Base-by-base conservation (phyloP, 129 eudicot species). In the Calendula officinalis region DNA sequence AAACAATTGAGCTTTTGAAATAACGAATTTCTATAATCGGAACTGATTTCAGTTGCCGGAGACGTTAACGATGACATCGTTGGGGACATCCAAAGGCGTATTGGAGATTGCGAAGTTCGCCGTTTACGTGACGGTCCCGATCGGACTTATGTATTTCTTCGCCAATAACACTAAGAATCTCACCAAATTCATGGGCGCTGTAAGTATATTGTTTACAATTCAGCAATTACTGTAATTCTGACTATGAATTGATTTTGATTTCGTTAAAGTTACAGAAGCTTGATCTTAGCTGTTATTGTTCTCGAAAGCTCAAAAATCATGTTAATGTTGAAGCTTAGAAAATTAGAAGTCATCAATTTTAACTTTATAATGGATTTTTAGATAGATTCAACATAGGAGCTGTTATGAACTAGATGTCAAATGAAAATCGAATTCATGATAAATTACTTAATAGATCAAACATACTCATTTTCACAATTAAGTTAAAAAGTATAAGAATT, bases 81-180 rank as follows among this genome's bases (percentile, higher is more conserved):
- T 92, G 62, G 98, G 98, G 6, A 83, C 95, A 6, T 81, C 91
- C 4, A 92, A 92, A 66, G 98, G 98, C 4, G 64, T 92, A 14
- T 45, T 88, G 81, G 97, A 90, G 83, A 81, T 90, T 9, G 95
- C 71, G 2, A 90, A 90, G 62, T 90, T 86, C 35, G 95, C 83
- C 4, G 83, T 84, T 3, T 90, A 90, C 37, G 97, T 90, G 41
- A 53, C 83, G 0, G 86, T 90, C 56, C 97, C 97, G 3, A 81
- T 90, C 37, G 92, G 86, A 44, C 78, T 90, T 48, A 90, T 90
- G 97, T 86, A 83, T 52, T 70, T 81, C 78, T 86, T 81, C 66
- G 97, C 97, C 65, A 86, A 78, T 71, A 84, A 90, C 78, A 73
- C 80, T 43, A 68, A 73, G 48, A 90, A 86, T 80, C 84, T 90